Percentiles rank a stretch among this genome's conserved stretches.
Conservation (phyloP, 345 rosid species). For the Hibiscus syriacus region DNA sequence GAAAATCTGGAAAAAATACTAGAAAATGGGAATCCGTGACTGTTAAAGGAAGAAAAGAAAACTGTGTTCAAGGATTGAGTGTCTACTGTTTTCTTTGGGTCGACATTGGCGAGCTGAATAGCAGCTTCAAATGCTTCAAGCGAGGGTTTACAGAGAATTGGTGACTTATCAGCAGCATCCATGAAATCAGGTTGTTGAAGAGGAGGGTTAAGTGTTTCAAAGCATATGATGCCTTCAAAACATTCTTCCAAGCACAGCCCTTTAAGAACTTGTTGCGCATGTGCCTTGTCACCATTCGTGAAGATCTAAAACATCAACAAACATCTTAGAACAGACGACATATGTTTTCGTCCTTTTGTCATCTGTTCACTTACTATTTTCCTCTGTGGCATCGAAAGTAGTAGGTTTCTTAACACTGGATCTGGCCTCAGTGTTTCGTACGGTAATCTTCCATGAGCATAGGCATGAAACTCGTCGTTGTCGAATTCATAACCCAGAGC, state of each 20-base stretch:
- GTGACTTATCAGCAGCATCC: conserved; percentile 15
- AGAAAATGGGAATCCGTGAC: background rate
- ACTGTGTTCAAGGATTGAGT: background rate
- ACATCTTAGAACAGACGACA: background rate
- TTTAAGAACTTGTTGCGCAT: conserved; percentile 39
- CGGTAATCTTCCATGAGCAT: conserved; percentile 75
- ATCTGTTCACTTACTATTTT: conserved; percentile 50
- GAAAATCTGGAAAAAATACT: conserved; percentile 58
- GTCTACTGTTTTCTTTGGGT: conserved; percentile 71
- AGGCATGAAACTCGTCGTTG: conserved; percentile 77
- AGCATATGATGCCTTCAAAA: conserved; percentile 73
- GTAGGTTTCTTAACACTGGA: conserved; percentile 60
- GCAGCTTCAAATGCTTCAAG: conserved; percentile 70
- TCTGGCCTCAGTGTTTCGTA: conserved; percentile 72
- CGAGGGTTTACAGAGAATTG: conserved; percentile 62
- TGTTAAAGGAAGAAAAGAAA: too few relatives aligned
- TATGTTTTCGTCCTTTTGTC: background rate
- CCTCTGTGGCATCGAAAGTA: conserved; percentile 71
- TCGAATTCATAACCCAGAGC: conserved; percentile 77
- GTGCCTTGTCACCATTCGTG: conserved; percentile 67
- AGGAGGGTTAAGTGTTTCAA: conserved; percentile 69
- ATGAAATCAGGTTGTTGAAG: conserved; percentile 12
- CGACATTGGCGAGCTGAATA: conserved; percentile 42
- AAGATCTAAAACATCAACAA: conserved; percentile 41
- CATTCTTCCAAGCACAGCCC: conserved; percentile 64